Base-by-base conservation (phyloP, 257 asterid genomes). In the Cynanchum wilfordii region DNA sequence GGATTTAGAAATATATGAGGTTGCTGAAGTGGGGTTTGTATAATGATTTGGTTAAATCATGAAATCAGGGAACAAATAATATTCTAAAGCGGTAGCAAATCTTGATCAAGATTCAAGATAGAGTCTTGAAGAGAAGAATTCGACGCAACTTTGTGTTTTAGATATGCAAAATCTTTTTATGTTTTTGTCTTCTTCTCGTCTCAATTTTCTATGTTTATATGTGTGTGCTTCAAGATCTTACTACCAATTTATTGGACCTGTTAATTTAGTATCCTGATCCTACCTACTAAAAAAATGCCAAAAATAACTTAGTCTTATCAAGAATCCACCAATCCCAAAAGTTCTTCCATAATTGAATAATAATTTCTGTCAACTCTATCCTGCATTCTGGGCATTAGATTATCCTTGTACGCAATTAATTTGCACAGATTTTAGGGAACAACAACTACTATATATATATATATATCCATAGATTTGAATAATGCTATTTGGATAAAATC, bases 371-470 rank as follows among this genome's bases (percentile, higher is more conserved):
- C 24, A 55, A 54, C 38, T 8, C 0, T 0, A 1, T 6, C 29
- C 4, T 27, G 16, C 36, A 9, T 3, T 27, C n/a, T 60, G 66
- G 44, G 22, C 44, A 59, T 69, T 19, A 25, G 24, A 10, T 51
- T 30, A 30, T 54, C 63, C 27, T 50, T 13, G 30, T 8, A 27
- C 0, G n/a, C 15, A 25, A 17, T 3, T 22, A 52, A 54, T 54
- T 27, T 75, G 79, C 40, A 29, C 70, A 68, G 79, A 68, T 45
- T 58, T 68, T 15, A 25, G 74, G 79, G 74, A 75, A 75, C 73
- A 68, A 25, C 7, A 29, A 60, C 29, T 47, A 19, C 54, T 42
- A 42, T 7, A 50, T 20, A 24, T 30, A 42, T 42, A 42, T 7
- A 50, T 20, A 24, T 30, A 42, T 50, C 54, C 44, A 30, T 36